Conservation (phyloP, 2,329 filamentous ascomycete species). For the Xylogone sp. region DNA sequence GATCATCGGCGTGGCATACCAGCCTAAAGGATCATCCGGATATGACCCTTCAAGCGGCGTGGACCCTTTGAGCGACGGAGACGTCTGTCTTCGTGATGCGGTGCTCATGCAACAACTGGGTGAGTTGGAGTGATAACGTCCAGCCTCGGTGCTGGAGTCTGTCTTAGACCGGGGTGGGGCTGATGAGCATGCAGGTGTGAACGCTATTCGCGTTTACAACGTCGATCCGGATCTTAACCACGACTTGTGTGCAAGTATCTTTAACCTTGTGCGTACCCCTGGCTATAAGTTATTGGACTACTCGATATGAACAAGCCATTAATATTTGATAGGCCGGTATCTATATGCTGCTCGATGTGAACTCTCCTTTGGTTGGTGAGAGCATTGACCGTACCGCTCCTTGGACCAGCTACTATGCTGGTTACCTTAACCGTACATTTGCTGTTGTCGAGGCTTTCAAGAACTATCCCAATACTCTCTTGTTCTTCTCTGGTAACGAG, state of each 20-base stretch:
- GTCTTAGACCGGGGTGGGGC: not conserved
- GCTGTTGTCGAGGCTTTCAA: slow-evolving; percentile 65
- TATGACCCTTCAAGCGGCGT: slow-evolving; percentile 51
- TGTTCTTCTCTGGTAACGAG: slow-evolving; percentile 77
- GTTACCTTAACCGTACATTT: slow-evolving; percentile 63
- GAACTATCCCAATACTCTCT: slow-evolving; percentile 63
- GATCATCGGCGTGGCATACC: slow-evolving; percentile 65
- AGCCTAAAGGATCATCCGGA: slow-evolving; percentile 61
- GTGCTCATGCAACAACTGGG: slow-evolving; percentile 60
- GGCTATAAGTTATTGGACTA: slow-evolving; percentile 11
- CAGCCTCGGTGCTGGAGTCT: slow-evolving; percentile 2
- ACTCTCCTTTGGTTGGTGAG: slow-evolving; percentile 59
- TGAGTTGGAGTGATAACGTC: slow-evolving; percentile 1
- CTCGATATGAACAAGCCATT: slow-evolving; percentile 17
- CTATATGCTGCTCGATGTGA: slow-evolving; percentile 67
- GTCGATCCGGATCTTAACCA: slow-evolving; percentile 63
- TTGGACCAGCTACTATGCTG: slow-evolving; percentile 55
- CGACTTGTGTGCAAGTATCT: slow-evolving; percentile 63
- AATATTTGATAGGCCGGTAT: slow-evolving; percentile 46
- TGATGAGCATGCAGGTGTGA: slow-evolving; percentile 41
- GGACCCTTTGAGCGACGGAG: slow-evolving; percentile 57
- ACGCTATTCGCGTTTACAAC: slow-evolving; percentile 69
- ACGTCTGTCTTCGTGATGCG: slow-evolving; percentile 59
- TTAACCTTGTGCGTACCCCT: slow-evolving; percentile 48
- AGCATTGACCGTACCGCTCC: slow-evolving; percentile 51